Percentiles rank a stretch among this genome's conserved stretches.
phyloP scores from a whole-genome alignment of 106 monocot genomes.

The Hemerocallis citrina region DNA sequence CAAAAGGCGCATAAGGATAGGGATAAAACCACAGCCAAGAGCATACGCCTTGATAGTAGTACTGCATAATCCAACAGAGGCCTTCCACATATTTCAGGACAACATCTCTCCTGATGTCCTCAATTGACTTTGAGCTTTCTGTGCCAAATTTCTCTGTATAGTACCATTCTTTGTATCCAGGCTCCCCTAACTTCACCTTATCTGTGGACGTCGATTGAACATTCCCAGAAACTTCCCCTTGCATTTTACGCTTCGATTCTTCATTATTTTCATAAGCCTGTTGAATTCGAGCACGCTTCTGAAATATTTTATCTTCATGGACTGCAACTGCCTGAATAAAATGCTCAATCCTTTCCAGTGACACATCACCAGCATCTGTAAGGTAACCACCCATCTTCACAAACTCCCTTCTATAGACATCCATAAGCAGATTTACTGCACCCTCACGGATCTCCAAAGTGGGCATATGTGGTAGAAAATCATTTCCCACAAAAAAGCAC shows the following conservation, averaged over 20 bases:
- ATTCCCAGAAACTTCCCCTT: constrained; percentile 47
- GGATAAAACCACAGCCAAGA: constrained; percentile 99
- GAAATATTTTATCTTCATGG: constrained; percentile 89
- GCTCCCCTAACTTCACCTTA: constrained; percentile 92
- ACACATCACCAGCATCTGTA: constrained; percentile 87
- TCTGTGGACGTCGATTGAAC: constrained; percentile 21
- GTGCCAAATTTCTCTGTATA: constrained; percentile 78
- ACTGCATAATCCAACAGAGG: constrained; percentile 95
- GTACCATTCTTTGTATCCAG: constrained; percentile 90
- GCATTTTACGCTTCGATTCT: constrained; percentile 44
- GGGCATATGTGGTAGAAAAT: constrained; percentile 97
- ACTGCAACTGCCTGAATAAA: constrained; percentile 90
- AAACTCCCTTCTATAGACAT: constrained; percentile 79
- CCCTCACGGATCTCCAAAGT: constrained; percentile 98
- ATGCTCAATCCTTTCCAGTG: constrained; percentile 72
- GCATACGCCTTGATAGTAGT: constrained; percentile 98
- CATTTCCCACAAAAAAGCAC: constrained; percentile 98
- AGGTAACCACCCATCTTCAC: constrained; percentile 82
- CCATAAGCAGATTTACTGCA: constrained; percentile 87
- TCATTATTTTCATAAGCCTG: constrained; percentile 81
- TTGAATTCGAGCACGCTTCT: constrained; percentile 82
- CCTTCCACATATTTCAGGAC: constrained; percentile 90
- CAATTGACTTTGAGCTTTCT: constrained; percentile 35
- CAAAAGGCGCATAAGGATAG: constrained; percentile 99
- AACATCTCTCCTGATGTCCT: constrained; percentile 58